Conservation (phyloP, 2,329 filamentous ascomycete genomes). For the Trichoderma cornu-damae region DNA sequence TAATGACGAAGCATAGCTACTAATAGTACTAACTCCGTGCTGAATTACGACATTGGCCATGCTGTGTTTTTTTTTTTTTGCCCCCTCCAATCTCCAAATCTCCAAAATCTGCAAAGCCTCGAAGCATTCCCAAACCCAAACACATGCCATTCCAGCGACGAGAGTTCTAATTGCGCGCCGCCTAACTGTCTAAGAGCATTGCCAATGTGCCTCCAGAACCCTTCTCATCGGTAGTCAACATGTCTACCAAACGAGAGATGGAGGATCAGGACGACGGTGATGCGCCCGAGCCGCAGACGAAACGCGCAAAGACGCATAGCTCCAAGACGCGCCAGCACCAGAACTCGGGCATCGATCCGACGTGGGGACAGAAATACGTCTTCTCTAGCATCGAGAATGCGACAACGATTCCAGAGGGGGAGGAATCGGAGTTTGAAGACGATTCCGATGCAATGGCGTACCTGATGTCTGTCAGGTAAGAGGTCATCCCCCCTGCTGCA, state of each 20-base stretch:
- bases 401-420: conserved; percentile 43
- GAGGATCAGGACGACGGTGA: conserved; percentile 29
- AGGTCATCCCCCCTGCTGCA: conserved; percentile 7
- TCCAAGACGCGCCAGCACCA: conserved; percentile 38
- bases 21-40: too few relatives aligned
- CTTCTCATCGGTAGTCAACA: conserved; percentile 19
- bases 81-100: too few relatives aligned
- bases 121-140: not conserved
- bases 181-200: too few relatives aligned
- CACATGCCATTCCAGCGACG: not conserved
- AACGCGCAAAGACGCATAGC: conserved; percentile 25
- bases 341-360: conserved; percentile 51
- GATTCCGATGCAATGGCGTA: conserved; percentile 65
- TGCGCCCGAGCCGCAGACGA: conserved; percentile 24
- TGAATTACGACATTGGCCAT: conserved; percentile 17
- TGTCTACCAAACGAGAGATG: conserved; percentile 36
- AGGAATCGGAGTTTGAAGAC: conserved; percentile 63
- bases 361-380: conserved; percentile 67
- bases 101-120: too few relatives aligned
- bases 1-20: too few relatives aligned
- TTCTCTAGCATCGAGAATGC: conserved; percentile 58
- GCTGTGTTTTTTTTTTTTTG: not conserved
- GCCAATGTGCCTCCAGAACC: not conserved
- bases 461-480: conserved; percentile 65
- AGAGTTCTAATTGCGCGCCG: not conserved